phyloP scores from a whole-genome alignment of 495 filamentous ascomycete genomes.

The Rhypophila decipiens region DNA sequence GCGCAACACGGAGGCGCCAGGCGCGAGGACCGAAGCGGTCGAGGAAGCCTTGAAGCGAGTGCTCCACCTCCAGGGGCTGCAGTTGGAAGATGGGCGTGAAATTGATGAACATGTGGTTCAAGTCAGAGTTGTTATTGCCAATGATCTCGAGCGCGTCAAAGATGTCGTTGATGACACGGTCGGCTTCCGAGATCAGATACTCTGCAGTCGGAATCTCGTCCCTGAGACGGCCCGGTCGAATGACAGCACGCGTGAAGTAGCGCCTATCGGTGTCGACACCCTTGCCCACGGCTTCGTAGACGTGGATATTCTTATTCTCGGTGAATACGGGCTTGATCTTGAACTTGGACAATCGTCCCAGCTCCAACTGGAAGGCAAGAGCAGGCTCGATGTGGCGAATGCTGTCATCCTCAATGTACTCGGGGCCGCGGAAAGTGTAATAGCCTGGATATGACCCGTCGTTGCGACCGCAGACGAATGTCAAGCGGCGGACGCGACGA shows the following conservation, averaged over 20 bases:
- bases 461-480: constrained; percentile 92
- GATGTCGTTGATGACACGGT: constrained; percentile 95
- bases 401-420: constrained; percentile 82
- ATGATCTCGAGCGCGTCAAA: constrained; percentile 96
- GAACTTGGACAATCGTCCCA: constrained; percentile 91
- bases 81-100: constrained; percentile 94
- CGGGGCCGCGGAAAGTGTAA: constrained; percentile 93
- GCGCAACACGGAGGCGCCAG: constrained; percentile 94
- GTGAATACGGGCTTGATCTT: constrained; percentile 97
- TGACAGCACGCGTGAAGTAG: constrained; percentile 94
- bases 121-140: constrained; percentile 97
- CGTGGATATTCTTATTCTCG: constrained; percentile 97
- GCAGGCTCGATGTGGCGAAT: constrained; percentile 97
- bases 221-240: constrained; percentile 83
- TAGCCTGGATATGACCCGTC: constrained; percentile 95
- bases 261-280: constrained; percentile 90
- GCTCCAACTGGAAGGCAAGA: constrained; percentile 94
- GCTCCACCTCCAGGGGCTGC: constrained; percentile 81
- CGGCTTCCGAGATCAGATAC: constrained; percentile 95
- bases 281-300: constrained; percentile 95
- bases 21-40: constrained; percentile 92
- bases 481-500: constrained; percentile 79
- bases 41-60: constrained; percentile 89
- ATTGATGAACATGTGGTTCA: constrained; percentile 99
- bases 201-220: constrained; percentile 97